Evolutionary conservation across 371 early-diverging fungal species (phyloP).

Genomic region (Basidiobolus meristosporus): DNA sequence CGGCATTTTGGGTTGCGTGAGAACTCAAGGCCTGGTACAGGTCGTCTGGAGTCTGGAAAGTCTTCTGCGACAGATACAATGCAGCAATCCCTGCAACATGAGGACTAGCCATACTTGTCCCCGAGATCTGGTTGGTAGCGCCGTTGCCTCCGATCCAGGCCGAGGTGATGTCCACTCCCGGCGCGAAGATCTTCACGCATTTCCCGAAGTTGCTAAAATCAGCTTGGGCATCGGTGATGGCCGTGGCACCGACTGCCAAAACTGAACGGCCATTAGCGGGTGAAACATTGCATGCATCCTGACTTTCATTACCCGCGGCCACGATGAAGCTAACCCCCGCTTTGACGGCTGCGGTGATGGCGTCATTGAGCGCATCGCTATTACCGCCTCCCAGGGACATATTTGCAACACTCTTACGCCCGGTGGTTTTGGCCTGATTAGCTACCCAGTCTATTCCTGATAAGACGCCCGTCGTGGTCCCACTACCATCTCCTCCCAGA

Average conservation of each 20-base stretch:
- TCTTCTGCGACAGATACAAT: slow-evolving; percentile 6
- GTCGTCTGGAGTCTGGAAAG: not conserved
- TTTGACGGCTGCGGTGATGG: slow-evolving; percentile 20
- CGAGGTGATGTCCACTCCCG: slow-evolving; percentile 18
- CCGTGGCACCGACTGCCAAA: slow-evolving; percentile 45
- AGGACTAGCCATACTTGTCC: slow-evolving; percentile 75
- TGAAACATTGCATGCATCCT: slow-evolving; percentile 38
- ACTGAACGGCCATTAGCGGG: slow-evolving; percentile 41
- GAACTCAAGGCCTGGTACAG: not conserved
- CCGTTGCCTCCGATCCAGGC: slow-evolving; percentile 11
- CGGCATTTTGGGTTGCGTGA: not conserved
- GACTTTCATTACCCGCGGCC: slow-evolving; percentile 46
- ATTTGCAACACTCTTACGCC: slow-evolving; percentile 18
- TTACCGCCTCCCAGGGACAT: slow-evolving; percentile 26
- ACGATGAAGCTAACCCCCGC: slow-evolving; percentile 36
- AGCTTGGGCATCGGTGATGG: slow-evolving; percentile 20
- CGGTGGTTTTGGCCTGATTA: slow-evolving; percentile 11
- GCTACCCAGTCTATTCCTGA: slow-evolving; percentile 50
- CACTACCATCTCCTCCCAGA: slow-evolving; percentile 35
- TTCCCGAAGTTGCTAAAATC: slow-evolving; percentile 25
- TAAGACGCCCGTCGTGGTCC: slow-evolving; percentile 40
- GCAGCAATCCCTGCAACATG: slow-evolving; percentile 68
- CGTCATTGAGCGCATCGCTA: slow-evolving; percentile 9
- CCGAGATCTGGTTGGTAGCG: slow-evolving; percentile 26
- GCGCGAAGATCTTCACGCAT: slow-evolving; percentile 39